phyloP scores from a whole-genome alignment of 1,139 yeast genomes.

The Petasospora fabianii region DNA sequence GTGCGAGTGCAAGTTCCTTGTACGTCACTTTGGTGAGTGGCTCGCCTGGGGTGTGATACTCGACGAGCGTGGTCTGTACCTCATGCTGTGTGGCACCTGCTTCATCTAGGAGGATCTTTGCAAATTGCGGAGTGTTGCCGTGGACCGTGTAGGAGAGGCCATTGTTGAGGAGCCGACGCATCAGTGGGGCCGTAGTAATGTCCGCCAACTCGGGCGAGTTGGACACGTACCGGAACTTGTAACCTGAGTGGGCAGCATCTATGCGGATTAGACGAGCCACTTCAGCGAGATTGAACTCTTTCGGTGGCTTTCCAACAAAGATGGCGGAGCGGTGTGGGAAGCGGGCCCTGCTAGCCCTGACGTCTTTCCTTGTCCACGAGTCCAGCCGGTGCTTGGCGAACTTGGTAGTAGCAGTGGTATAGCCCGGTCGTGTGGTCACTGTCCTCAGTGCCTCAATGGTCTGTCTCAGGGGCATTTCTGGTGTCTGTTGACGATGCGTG shows the following conservation, averaged over 20 bases:
- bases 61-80: constrained; percentile 5
- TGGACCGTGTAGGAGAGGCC: constrained; percentile 17
- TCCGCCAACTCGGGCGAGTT: constrained; percentile 8
- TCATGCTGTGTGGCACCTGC: not conserved
- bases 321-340: constrained; percentile 4
- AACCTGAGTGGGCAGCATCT: constrained; percentile 8
- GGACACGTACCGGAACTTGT: constrained; percentile 18
- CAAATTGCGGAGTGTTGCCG: constrained; percentile 15
- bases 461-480: not conserved
- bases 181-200: constrained; percentile 11
- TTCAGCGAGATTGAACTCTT: constrained; percentile 17
- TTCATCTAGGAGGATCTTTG: constrained; percentile 1
- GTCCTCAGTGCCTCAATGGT: not conserved
- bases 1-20: constrained; percentile 1
- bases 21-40: constrained; percentile 2
- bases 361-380: constrained; percentile 1
- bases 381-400: constrained; percentile 1
- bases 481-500: not conserved
- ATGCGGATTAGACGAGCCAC: constrained; percentile 11
- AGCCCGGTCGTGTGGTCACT: not conserved
- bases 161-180: constrained; percentile 21
- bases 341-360: not conserved
- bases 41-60: not conserved
- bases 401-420: not conserved
- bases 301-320: constrained; percentile 17